Evolutionary conservation across 2,329 filamentous ascomycete species (phyloP).

Genomic region (Phyllosticta citrichinensis): DNA sequence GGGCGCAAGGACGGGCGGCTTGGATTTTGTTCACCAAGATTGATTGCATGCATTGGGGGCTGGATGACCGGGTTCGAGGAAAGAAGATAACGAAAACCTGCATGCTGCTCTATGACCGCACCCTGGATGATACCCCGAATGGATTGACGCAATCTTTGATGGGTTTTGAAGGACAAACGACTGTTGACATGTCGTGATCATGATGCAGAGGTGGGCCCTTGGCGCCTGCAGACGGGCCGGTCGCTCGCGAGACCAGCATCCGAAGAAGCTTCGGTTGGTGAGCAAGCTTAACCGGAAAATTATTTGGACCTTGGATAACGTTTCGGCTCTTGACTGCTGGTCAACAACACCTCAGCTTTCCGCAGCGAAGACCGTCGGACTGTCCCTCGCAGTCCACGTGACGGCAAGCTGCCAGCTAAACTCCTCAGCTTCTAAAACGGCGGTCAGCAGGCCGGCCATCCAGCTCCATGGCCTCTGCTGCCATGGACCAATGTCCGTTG

Average conservation of each 20-base stretch:
- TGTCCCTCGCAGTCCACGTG: background rate
- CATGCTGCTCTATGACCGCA: slow-evolving; percentile 6
- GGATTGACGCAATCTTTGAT: slow-evolving; percentile 2
- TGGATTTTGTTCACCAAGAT: slow-evolving; percentile 4
- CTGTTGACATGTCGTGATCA: background rate
- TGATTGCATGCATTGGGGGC: slow-evolving; percentile 7
- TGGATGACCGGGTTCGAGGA: background rate
- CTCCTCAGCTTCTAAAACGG: background rate
- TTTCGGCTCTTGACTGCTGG: background rate
- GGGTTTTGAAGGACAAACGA: background rate
- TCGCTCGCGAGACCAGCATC: background rate
- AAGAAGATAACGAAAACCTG: slow-evolving; percentile 4
- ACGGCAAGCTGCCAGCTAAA: background rate
- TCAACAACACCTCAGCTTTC: too few species aligned
- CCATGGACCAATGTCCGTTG: background rate
- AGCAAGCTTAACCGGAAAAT: background rate
- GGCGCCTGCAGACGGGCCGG: background rate
- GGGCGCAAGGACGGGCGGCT: slow-evolving; percentile 1
- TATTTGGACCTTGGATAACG: background rate
- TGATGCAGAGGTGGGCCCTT: background rate
- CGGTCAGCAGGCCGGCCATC: background rate
- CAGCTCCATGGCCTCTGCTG: background rate
- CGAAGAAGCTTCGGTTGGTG: background rate
- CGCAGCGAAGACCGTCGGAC: background rate
- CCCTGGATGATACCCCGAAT: slow-evolving; percentile 10